These are phyloP conservation scores for Aphanoascus verrucosus DNA, from an alignment of 2,329 filamentous ascomycete species.

Conservation along the genomic window DNA sequence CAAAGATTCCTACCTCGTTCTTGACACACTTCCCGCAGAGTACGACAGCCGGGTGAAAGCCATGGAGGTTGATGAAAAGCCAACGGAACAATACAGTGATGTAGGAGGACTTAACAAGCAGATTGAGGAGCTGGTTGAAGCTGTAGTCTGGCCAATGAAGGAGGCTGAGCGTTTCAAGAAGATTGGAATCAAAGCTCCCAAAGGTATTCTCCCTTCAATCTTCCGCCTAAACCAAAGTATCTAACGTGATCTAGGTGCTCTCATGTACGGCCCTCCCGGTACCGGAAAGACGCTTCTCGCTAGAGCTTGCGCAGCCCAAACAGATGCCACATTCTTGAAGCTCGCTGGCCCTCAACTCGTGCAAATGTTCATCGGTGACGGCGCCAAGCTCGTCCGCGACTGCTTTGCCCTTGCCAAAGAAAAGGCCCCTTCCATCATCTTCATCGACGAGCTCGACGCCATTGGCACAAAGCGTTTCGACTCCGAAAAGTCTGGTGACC, in stretches of 20 bases:
- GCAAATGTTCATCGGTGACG: slow-evolving; percentile 99
- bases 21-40: slow-evolving; percentile 92
- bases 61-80: slow-evolving; percentile 99
- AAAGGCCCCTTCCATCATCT: slow-evolving; percentile 97
- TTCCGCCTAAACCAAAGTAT: slow-evolving; percentile 11
- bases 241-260: slow-evolving; percentile 54
- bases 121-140: slow-evolving; percentile 96
- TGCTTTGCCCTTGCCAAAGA: slow-evolving; percentile 97
- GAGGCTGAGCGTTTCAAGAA: slow-evolving; percentile 98
- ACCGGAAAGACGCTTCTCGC: slow-evolving; percentile 54
- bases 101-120: slow-evolving; percentile 97
- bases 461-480: slow-evolving; percentile 99
- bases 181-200: slow-evolving; percentile 98
- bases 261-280: slow-evolving; percentile 75
- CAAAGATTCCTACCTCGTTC: slow-evolving; percentile 95
- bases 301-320: slow-evolving; percentile 92
- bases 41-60: slow-evolving; percentile 99
- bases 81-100: slow-evolving; percentile 96
- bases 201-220: slow-evolving; percentile 53
- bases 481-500: slow-evolving; percentile 92
- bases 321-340: slow-evolving; percentile 96
- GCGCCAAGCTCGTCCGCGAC: slow-evolving; percentile 93
- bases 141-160: slow-evolving; percentile 99
- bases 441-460: slow-evolving; percentile 96
- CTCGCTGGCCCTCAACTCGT: slow-evolving; percentile 94